Evolutionary conservation across 306 rosid genomes (phyloP).

Genomic region (Astragalus membranaceus): DNA sequence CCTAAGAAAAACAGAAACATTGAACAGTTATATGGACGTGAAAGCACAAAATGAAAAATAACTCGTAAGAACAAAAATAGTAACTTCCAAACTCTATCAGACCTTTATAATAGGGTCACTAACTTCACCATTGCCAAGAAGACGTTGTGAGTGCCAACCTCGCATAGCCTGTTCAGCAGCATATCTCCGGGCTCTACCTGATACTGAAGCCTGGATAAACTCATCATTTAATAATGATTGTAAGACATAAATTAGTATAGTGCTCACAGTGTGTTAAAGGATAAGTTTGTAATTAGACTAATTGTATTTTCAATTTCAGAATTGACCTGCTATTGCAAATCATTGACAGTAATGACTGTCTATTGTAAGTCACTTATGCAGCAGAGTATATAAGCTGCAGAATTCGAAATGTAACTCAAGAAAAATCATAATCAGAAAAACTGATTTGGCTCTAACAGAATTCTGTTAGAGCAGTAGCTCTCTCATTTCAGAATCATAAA

Average conservation of each 20-base stretch:
- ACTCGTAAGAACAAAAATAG: conserved; percentile 14
- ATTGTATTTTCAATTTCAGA: no score
- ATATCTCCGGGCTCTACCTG: conserved; percentile 94
- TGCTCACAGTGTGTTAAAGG: neutral
- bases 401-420: no score
- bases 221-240: neutral
- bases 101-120: conserved; percentile 96
- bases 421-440: no score
- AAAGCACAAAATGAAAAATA: neutral
- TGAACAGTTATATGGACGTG: conserved; percentile 9
- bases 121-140: conserved; percentile 93
- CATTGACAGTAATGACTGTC: no score
- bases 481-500: no score
- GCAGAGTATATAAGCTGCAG: no score
- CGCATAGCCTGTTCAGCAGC: conserved; percentile 99
- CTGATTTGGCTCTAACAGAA: no score
- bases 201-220: conserved; percentile 57
- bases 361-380: no score
- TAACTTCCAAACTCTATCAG: conserved; percentile 20
- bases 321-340: no score
- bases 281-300: no score
- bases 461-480: no score
- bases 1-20: conserved; percentile 42
- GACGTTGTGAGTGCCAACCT: conserved; percentile 98
- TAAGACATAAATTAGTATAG: neutral